Conservation (phyloP, 805 yeast genomes). For the Isabelozyma gotoi region DNA sequence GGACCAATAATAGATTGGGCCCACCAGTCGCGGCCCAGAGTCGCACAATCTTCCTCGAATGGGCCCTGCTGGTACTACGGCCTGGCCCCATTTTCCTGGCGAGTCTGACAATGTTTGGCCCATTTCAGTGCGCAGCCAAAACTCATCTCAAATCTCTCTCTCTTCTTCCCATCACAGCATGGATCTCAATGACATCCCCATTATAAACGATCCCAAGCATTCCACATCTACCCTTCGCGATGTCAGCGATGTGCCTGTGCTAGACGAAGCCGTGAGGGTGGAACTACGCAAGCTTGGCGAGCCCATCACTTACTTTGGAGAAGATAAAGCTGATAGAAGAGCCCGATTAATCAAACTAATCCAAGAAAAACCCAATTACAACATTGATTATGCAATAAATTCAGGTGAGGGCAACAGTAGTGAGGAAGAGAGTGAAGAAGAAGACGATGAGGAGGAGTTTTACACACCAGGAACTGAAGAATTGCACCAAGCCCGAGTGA, state of each 20-base stretch:
- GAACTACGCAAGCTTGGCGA: constrained; percentile 50
- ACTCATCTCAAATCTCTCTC: background rate
- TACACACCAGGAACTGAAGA: constrained; percentile 74
- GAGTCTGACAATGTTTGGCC: background rate
- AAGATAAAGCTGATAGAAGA: constrained; percentile 60
- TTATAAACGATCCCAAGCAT: constrained; percentile 5
- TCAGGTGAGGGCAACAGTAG: constrained; percentile 1
- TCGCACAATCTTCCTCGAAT: no score
- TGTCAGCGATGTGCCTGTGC: constrained; percentile 49
- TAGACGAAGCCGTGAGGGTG: constrained; percentile 60
- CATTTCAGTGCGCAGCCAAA: no score
- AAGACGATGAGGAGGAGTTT: constrained; percentile 68
- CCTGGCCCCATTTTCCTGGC: no score
- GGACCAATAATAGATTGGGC: no score
- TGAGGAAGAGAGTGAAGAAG: constrained; percentile 30
- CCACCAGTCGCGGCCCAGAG: no score
- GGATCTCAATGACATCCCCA: constrained; percentile 8
- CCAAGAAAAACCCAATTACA: constrained; percentile 20
- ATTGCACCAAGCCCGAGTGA: constrained; percentile 50
- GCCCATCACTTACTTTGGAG: constrained; percentile 59
- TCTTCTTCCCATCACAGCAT: background rate
- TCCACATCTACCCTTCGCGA: background rate
- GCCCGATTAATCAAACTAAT: constrained; percentile 53
- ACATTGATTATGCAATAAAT: no score
- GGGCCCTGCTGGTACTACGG: no score